A percentile compares a stretch with the other conserved stretches of the same genome.
Evolutionary conservation across 257 asterid species (phyloP).

Genomic region (Leonotis leonurus): DNA sequence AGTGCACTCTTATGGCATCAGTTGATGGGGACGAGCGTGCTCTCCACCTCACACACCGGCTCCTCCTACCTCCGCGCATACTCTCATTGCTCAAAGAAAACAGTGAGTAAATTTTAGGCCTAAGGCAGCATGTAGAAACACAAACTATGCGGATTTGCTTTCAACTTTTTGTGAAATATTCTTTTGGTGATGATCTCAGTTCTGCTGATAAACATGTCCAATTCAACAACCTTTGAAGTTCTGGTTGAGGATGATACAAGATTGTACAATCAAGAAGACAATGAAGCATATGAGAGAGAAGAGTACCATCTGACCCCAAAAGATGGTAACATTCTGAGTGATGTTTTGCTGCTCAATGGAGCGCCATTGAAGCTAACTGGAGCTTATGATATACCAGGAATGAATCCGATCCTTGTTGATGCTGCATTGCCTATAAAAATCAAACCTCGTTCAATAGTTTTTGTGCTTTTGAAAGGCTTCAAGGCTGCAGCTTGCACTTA

Average conservation of each 20-base stretch:
- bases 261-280: conserved; percentile 6
- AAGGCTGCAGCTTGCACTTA: conserved; percentile 67
- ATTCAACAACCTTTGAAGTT: conserved; percentile 46
- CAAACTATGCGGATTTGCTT: no score
- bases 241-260: conserved; percentile 28
- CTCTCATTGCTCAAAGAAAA: conserved; percentile 61
- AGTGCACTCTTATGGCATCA: conserved; percentile 80
- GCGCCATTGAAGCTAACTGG: conserved; percentile 54
- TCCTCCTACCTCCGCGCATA: conserved; percentile 59
- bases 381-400: conserved; percentile 41
- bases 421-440: conserved; percentile 33
- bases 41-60: conserved; percentile 41
- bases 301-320: conserved; percentile 76
- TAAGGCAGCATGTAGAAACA: not conserved
- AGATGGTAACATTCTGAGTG: conserved; percentile 59
- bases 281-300: conserved; percentile 30
- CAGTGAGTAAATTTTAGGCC: conserved; percentile 28
- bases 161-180: no score
- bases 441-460: conserved; percentile 57
- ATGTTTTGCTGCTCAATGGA: conserved; percentile 56
- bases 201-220: conserved; percentile 69
- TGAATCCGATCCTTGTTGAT: conserved; percentile 46
- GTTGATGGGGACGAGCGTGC: conserved; percentile 70
- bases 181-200: conserved; percentile 47
- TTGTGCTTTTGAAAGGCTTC: conserved; percentile 45